Percentiles rank a stretch among this genome's conserved stretches.
Conservation (phyloP, 139 green algal species). For the Micractinium conductrix region DNA sequence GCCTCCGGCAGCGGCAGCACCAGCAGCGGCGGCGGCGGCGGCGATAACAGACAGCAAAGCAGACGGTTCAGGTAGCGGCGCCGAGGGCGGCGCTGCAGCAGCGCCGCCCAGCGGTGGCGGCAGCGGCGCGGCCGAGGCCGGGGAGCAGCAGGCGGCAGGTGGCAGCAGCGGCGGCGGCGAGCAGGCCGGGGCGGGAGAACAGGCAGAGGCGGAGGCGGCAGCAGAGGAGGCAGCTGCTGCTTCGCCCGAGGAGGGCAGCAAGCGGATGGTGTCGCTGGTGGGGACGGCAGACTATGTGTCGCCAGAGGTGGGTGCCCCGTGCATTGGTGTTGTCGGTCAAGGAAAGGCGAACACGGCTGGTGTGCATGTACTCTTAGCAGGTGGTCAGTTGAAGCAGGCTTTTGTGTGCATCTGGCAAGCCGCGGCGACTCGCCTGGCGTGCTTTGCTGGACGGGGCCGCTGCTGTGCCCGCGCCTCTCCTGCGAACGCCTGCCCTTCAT, state of each 20-base stretch:
- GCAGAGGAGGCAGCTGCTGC: background rate
- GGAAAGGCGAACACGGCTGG: no score
- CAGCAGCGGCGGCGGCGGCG: background rate
- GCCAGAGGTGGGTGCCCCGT: slow-evolving; percentile 32
- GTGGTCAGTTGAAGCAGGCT: no score
- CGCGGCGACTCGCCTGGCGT: no score
- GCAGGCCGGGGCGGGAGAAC: background rate
- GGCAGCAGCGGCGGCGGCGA: background rate
- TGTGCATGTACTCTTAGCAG: no score
- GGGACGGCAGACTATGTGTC: slow-evolving; percentile 90
- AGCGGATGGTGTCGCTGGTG: slow-evolving; percentile 69
- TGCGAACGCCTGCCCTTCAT: no score
- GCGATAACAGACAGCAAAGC: background rate
- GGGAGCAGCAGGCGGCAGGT: background rate
- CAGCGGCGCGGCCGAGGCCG: background rate
- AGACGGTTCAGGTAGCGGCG: background rate
- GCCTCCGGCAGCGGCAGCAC: slow-evolving; percentile 6
- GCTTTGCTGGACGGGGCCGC: no score
- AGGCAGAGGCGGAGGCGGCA: background rate
- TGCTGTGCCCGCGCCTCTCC: no score
- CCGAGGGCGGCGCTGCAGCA: background rate
- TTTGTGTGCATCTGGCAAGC: no score
- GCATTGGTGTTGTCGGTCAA: no score
- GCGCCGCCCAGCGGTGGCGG: background rate
- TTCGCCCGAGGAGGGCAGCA: background rate